These are phyloP conservation scores for Thozetella sp. DNA, from an alignment of 495 filamentous ascomycete genomes.

Conservation along the genomic window DNA sequence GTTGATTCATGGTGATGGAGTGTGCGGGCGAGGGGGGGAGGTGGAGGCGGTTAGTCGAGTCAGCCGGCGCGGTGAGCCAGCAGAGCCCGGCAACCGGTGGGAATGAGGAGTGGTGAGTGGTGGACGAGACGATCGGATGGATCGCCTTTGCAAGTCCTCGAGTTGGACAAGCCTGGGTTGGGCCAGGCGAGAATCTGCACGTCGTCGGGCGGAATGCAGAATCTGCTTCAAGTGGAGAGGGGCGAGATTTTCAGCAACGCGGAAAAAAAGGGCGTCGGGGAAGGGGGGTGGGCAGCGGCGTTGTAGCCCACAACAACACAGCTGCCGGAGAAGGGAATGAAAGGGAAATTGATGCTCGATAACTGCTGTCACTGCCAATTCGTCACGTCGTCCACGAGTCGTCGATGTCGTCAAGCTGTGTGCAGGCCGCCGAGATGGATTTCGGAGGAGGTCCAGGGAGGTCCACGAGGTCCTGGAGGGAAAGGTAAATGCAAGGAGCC, in stretches of 20 bases:
- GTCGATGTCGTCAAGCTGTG: constrained; percentile 15
- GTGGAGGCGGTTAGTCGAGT: constrained; percentile 12
- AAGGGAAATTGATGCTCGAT: constrained; percentile 11
- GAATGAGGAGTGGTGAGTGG: not conserved
- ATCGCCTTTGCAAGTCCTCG: constrained; percentile 3
- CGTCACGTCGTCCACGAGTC: constrained; percentile 22
- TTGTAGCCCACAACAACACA: constrained; percentile 1
- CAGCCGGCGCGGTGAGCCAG: constrained; percentile 19
- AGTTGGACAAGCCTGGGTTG: not conserved
- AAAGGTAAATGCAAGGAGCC: constrained; percentile 20
- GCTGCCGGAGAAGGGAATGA: not conserved
- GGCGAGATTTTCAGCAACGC: constrained; percentile 31
- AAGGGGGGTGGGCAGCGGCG: constrained; percentile 4
- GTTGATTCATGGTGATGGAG: constrained; percentile 28
- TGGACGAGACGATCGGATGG: constrained; percentile 1
- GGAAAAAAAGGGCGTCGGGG: constrained; percentile 13
- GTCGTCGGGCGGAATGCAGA: constrained; percentile 17
- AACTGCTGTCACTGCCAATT: constrained; percentile 9
- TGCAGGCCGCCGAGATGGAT: constrained; percentile 12
- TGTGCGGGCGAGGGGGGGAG: not conserved
- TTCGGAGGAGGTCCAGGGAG: constrained; percentile 10
- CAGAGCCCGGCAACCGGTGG: constrained; percentile 1
- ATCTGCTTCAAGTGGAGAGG: constrained; percentile 26
- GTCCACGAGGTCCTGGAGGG: constrained; percentile 9
- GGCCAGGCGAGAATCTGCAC: constrained; percentile 4